phyloP scores from a whole-genome alignment of 2,329 filamentous ascomycete species.

The Sarocladium kiliense region DNA sequence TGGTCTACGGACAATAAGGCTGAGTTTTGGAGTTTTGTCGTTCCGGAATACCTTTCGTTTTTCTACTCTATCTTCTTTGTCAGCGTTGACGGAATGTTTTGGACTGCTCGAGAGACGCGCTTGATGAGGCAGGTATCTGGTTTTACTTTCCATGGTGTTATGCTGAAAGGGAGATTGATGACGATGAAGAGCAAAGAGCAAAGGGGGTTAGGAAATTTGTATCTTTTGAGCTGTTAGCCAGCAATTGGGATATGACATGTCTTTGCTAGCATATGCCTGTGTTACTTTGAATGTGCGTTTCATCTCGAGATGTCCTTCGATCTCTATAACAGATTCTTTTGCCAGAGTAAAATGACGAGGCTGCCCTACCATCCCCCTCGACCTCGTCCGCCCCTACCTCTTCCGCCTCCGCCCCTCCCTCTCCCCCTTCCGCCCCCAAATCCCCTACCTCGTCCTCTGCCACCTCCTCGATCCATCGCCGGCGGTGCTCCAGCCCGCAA shows the following conservation, averaged over 20 bases:
- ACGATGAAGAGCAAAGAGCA: not conserved
- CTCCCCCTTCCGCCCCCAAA: conserved; percentile 32
- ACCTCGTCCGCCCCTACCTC: conserved; percentile 22
- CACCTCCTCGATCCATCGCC: conserved; percentile 24
- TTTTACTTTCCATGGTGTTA: not conserved
- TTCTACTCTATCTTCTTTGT: not conserved
- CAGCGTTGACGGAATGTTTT: not conserved
- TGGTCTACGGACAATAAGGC: conserved; percentile 23
- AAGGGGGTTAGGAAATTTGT: not conserved
- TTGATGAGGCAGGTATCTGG: not conserved
- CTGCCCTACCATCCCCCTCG: conserved; percentile 10
- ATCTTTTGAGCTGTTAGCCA: conserved; percentile 2
- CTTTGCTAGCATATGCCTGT: not conserved
- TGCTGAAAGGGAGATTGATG: not conserved
- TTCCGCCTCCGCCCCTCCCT: conserved; percentile 29
- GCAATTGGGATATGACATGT: conserved; percentile 4
- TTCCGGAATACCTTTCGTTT: not conserved
- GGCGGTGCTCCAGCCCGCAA: conserved; percentile 52
- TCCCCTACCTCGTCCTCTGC: conserved; percentile 30
- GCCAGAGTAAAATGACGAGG: no score
- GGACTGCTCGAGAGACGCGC: not conserved
- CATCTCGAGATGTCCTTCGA: not conserved
- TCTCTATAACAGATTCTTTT: no score
- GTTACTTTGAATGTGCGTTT: not conserved
- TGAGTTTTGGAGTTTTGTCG: no score